These are phyloP conservation scores for Neurospora discreta DNA, from an alignment of 495 filamentous ascomycete species.

Conservation along the genomic window DNA sequence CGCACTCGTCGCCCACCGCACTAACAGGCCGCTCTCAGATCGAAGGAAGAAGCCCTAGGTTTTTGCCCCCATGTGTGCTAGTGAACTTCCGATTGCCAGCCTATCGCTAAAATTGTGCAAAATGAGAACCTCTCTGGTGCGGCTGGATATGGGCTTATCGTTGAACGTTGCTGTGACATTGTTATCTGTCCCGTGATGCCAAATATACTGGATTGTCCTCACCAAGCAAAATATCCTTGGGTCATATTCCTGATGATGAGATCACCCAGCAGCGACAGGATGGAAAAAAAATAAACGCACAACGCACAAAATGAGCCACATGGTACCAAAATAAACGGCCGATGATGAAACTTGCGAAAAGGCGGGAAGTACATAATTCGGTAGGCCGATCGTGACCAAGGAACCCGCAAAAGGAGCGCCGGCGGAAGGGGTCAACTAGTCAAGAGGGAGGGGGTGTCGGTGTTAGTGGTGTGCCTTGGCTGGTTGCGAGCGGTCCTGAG, in stretches of 20 bases:
- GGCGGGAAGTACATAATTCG: too few relatives aligned
- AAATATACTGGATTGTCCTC: neutral
- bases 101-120: neutral
- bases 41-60: neutral
- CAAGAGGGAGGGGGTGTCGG: neutral
- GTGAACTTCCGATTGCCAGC: neutral
- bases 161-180: neutral
- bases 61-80: neutral
- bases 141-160: neutral
- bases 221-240: neutral
- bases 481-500: neutral
- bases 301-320: neutral
- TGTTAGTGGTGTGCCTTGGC: neutral
- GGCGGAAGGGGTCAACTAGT: neutral
- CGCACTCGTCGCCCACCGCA: neutral
- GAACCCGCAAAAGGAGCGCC: neutral
- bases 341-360: neutral
- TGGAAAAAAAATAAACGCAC: neutral
- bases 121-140: neutral
- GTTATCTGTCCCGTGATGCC: neutral
- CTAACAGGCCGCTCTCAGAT: neutral
- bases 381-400: neutral
- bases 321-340: neutral
- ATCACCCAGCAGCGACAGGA: neutral
- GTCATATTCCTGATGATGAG: neutral